Conservation (phyloP, 2,329 filamentous ascomycete species). For the Leptosphaerulina australis region DNA sequence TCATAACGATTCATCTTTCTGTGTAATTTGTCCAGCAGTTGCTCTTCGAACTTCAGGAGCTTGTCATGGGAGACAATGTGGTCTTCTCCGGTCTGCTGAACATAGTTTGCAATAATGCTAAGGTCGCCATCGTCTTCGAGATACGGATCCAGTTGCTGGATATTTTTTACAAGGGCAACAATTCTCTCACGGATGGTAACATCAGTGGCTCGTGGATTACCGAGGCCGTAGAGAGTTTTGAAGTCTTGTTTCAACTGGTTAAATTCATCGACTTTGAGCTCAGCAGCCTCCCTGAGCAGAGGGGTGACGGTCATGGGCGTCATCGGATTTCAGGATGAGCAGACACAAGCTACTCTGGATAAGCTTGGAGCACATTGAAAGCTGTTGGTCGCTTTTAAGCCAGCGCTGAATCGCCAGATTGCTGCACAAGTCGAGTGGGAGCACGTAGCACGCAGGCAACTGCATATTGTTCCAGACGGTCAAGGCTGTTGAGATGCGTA, state of each 20-base stretch:
- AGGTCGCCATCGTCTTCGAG: constrained; percentile 44
- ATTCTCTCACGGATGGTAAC: constrained; percentile 35
- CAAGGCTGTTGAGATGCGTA: background rate
- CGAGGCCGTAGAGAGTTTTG: constrained; percentile 52
- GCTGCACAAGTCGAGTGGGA: background rate
- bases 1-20: constrained; percentile 61
- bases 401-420: background rate
- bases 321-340: background rate
- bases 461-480: background rate
- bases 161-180: constrained; percentile 44
- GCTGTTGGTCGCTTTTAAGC: background rate
- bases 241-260: constrained; percentile 59
- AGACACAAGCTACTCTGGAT: background rate
- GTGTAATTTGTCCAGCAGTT: constrained; percentile 55
- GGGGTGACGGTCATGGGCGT: constrained; percentile 23
- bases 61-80: constrained; percentile 57
- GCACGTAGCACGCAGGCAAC: constrained; percentile 9
- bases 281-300: constrained; percentile 28
- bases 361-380: background rate
- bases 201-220: constrained; percentile 31
- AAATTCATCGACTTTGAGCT: constrained; percentile 61
- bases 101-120: constrained; percentile 57
- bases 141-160: constrained; percentile 45
- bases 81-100: constrained; percentile 61
- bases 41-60: constrained; percentile 55